Conservation (phyloP, 805 yeast species). For the Maudiozyma pseudohumilis region DNA sequence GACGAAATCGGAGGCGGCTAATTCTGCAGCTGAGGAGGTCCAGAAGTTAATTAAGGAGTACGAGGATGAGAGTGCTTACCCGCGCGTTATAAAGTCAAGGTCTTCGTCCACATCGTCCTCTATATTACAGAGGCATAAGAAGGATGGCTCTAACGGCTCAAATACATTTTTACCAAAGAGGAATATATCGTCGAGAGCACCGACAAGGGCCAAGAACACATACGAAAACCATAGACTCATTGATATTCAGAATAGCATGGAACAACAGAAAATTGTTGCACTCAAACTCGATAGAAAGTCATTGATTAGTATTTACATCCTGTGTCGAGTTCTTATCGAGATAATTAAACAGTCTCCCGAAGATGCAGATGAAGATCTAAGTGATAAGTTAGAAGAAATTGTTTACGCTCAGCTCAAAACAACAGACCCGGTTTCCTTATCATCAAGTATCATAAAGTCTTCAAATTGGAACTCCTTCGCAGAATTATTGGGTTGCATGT, state of each 20-base stretch:
- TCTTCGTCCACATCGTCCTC: slow-evolving; percentile 2
- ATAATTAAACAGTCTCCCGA: slow-evolving; percentile 82
- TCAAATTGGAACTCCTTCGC: slow-evolving; percentile 94
- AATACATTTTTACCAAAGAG: slow-evolving; percentile 34
- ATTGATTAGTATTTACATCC: slow-evolving; percentile 72
- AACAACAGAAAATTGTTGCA: slow-evolving; percentile 49
- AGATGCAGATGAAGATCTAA: slow-evolving; percentile 65
- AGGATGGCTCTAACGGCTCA: neutral
- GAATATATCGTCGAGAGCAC: slow-evolving; percentile 40
- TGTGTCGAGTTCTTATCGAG: slow-evolving; percentile 87
- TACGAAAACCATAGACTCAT: slow-evolving; percentile 53
- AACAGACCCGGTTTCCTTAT: slow-evolving; percentile 66
- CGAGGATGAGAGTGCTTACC: slow-evolving; percentile 15
- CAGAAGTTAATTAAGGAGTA: slow-evolving; percentile 35
- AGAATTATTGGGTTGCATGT: slow-evolving; percentile 81
- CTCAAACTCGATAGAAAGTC: slow-evolving; percentile 82
- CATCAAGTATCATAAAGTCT: slow-evolving; percentile 65
- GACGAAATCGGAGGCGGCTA: slow-evolving; percentile 79
- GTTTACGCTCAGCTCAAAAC: slow-evolving; percentile 82
- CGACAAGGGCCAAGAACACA: slow-evolving; percentile 15
- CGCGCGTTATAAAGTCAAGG: slow-evolving; percentile 1
- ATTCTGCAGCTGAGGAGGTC: slow-evolving; percentile 45
- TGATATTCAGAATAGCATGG: slow-evolving; percentile 30
- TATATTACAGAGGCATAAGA: neutral
- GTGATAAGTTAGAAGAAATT: slow-evolving; percentile 81